These are phyloP conservation scores for Telfairia occidentalis DNA, from an alignment of 331 rosid genomes.

Conservation along the genomic window DNA sequence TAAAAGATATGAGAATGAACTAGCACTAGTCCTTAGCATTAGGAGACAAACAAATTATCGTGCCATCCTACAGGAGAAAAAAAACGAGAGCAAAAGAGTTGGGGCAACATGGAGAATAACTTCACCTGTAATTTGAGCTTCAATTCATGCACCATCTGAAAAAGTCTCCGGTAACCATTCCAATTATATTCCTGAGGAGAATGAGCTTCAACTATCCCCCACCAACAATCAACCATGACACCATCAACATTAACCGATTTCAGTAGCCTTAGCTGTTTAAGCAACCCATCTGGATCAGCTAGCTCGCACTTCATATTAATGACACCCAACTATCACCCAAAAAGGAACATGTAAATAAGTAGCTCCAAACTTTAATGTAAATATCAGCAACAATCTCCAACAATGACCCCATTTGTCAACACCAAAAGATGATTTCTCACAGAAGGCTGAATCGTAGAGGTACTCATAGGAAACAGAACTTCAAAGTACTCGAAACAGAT, in stretches of 20 bases:
- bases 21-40: neutral
- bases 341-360: slow-evolving; percentile 10
- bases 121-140: slow-evolving; percentile 85
- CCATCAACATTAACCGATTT: slow-evolving; percentile 80
- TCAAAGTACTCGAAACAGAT: slow-evolving; percentile 3
- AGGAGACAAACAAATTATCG: neutral
- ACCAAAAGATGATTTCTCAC: neutral
- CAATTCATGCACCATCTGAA: slow-evolving; percentile 73
- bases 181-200: slow-evolving; percentile 90
- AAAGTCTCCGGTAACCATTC: slow-evolving; percentile 90
- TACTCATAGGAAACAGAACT: neutral
- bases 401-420: neutral
- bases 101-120: neutral
- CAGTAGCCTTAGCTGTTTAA: slow-evolving; percentile 77
- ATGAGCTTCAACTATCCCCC: slow-evolving; percentile 98
- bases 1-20: neutral
- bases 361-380: slow-evolving; percentile 7
- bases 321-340: slow-evolving; percentile 69
- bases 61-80: neutral
- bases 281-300: slow-evolving; percentile 77
- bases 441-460: neutral
- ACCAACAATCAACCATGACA: slow-evolving; percentile 92
- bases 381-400: slow-evolving; percentile 13
- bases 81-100: neutral
- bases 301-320: slow-evolving; percentile 86